Conservation (phyloP, 768 basidiomycete species). For the Tricholoma matsutake region DNA sequence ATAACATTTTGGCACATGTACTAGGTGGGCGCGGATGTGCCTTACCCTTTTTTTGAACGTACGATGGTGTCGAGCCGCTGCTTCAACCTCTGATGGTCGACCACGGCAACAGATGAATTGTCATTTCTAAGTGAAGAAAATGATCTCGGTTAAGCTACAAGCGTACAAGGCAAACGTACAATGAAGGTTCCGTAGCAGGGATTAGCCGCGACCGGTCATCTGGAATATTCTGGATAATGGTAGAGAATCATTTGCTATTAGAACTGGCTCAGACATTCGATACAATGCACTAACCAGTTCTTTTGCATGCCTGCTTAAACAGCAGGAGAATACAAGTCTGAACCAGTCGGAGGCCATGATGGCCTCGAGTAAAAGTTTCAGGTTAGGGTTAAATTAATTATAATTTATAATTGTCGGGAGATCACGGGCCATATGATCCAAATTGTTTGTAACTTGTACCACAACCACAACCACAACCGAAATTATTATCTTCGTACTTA, state of each 20-base stretch:
- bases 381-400: slow-evolving; percentile 15
- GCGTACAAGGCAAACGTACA: slow-evolving; percentile 12
- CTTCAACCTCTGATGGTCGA: slow-evolving; percentile 49
- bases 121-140: background rate
- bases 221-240: slow-evolving; percentile 9
- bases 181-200: slow-evolving; percentile 17
- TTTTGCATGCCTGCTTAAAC: slow-evolving; percentile 17
- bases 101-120: slow-evolving; percentile 12
- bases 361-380: background rate
- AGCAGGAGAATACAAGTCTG: slow-evolving; percentile 18
- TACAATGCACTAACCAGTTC: slow-evolving; percentile 8
- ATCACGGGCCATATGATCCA: no score
- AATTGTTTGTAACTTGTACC: no score
- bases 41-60: slow-evolving; percentile 56
- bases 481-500: no score
- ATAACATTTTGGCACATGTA: background rate
- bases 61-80: slow-evolving; percentile 52
- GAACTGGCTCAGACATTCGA: background rate
- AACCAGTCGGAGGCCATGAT: slow-evolving; percentile 19
- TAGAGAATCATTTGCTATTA: background rate
- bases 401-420: no score
- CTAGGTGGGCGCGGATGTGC: slow-evolving; percentile 4
- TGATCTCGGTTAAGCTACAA: background rate
- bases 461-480: no score
- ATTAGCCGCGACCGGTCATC: slow-evolving; percentile 28